These are phyloP conservation scores for Backusella macrospora DNA, from an alignment of 192 early-diverging fungal genomes.

Conservation along the genomic window DNA sequence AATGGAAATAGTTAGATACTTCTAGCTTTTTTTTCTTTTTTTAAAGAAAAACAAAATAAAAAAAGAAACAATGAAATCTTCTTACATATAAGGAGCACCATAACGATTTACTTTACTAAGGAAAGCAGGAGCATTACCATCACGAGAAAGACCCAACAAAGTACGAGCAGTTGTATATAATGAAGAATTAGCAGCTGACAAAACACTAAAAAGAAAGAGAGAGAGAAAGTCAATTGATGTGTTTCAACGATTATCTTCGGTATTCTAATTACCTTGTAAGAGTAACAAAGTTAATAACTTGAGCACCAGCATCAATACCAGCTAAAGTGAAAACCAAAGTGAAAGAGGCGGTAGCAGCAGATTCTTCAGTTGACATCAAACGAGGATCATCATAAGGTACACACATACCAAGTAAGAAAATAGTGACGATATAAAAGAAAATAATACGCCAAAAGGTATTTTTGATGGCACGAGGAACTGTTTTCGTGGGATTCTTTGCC, in stretches of 20 bases:
- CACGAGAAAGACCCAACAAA: slow-evolving; percentile 70
- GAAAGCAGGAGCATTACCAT: slow-evolving; percentile 69
- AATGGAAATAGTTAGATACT: neutral
- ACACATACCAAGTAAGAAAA: slow-evolving; percentile 79
- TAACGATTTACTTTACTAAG: slow-evolving; percentile 55
- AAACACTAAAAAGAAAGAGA: slow-evolving; percentile 32
- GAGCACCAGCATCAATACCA: slow-evolving; percentile 60
- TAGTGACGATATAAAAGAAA: slow-evolving; percentile 79
- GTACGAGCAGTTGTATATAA: slow-evolving; percentile 83
- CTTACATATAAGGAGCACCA: slow-evolving; percentile 59
- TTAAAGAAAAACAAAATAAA: neutral
- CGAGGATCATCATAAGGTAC: slow-evolving; percentile 63
- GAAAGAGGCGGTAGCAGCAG: slow-evolving; percentile 61
- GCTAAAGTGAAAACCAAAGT: slow-evolving; percentile 62
- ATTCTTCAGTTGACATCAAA: slow-evolving; percentile 46
- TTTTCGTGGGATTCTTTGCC: slow-evolving; percentile 80
- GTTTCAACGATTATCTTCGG: neutral
- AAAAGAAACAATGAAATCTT: neutral
- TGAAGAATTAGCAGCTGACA: slow-evolving; percentile 77
- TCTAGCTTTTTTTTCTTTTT: neutral
- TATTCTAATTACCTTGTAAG: slow-evolving; percentile 45
- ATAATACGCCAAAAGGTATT: slow-evolving; percentile 84
- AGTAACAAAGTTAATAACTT: slow-evolving; percentile 69
- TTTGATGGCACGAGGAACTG: slow-evolving; percentile 70
- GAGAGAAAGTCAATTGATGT: neutral